Evolutionary conservation across 176 grass and related monocot genomes (phyloP).

Genomic region (Oryza australiensis): DNA sequence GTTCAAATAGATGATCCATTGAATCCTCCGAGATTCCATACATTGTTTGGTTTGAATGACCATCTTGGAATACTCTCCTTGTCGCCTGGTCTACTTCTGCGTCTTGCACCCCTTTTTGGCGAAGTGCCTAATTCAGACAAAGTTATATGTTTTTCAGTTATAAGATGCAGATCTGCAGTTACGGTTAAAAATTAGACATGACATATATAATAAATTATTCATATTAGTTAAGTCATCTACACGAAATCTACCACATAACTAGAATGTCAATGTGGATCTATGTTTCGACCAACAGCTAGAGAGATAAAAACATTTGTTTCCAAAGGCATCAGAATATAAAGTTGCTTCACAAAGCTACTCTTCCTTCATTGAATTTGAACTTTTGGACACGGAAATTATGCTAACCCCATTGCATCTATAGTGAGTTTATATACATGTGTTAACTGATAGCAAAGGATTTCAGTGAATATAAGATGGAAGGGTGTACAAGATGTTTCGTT

Average conservation of each 20-base stretch:
- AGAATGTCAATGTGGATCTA: not conserved
- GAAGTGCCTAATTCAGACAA: conserved; percentile 57
- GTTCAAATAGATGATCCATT: conserved; percentile 68
- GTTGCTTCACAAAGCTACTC: not conserved
- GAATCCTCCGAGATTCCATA: conserved; percentile 69
- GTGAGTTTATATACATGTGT: not conserved
- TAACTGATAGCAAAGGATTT: not conserved
- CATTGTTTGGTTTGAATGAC: conserved; percentile 11
- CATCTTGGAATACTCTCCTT: conserved; percentile 54
- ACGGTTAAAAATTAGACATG: not conserved
- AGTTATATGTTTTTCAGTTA: not conserved
- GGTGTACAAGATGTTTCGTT: not conserved
- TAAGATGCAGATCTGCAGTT: not conserved
- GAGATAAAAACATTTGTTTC: not conserved
- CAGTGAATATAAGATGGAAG: not conserved
- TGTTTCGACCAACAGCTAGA: not conserved
- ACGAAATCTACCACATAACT: not conserved
- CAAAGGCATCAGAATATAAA: not conserved
- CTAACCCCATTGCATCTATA: not conserved
- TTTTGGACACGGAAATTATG: not conserved
- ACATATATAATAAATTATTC: not conserved
- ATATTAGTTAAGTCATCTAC: not conserved
- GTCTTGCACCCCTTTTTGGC: conserved; percentile 65
- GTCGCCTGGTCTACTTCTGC: conserved; percentile 61
- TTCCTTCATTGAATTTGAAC: not conserved